These are phyloP conservation scores for Colletotrichum filicis DNA, from an alignment of 2,329 filamentous ascomycete species.

Conservation along the genomic window DNA sequence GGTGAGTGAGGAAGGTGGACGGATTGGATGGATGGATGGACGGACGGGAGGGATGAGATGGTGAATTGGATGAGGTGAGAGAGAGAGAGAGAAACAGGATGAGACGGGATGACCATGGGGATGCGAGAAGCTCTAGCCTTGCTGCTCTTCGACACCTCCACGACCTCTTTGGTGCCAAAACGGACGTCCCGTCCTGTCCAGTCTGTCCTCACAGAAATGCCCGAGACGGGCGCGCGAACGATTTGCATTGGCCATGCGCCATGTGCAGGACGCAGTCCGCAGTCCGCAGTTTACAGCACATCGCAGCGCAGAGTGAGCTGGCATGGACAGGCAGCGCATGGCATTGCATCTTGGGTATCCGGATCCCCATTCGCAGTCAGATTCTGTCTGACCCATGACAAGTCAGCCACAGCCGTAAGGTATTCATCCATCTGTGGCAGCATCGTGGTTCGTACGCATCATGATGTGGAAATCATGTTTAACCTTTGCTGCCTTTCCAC, in stretches of 20 bases:
- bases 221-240: conserved; percentile 21
- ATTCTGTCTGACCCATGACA: background rate
- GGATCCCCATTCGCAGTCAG: background rate
- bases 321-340: background rate
- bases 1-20: background rate
- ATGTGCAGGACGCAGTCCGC: background rate
- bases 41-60: background rate
- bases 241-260: background rate
- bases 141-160: background rate
- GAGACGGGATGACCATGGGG: background rate
- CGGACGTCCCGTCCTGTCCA: background rate
- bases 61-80: conserved; percentile 6
- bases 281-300: background rate
- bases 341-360: background rate
- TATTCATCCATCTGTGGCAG: background rate
- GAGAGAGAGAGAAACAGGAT: background rate
- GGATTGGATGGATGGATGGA: conserved; percentile 8
- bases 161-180: background rate
- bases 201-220: conserved; percentile 18
- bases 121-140: background rate
- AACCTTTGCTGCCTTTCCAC: background rate
- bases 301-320: conserved; percentile 8
- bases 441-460: background rate
- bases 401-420: background rate
- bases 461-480: conserved; percentile 23